These are phyloP conservation scores for Syncephalastrum racemosum DNA, from an alignment of 371 early-diverging fungal species.

Conservation along the genomic window DNA sequence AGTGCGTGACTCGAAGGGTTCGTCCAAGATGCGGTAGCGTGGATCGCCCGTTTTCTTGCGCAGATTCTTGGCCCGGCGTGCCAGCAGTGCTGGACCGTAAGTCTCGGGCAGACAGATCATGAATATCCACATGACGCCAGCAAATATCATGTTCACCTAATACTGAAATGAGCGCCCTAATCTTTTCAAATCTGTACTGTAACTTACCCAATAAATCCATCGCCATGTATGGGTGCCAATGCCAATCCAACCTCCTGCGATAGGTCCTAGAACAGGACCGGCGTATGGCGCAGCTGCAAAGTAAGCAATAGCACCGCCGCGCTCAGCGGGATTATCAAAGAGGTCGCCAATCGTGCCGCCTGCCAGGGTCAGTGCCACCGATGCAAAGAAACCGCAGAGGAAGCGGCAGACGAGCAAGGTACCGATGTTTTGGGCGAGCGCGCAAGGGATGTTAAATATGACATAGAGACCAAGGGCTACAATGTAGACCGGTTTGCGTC, in stretches of 20 bases:
- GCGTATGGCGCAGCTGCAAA: constrained; percentile 51
- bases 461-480: constrained; percentile 32
- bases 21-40: constrained; percentile 13
- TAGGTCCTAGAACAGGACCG: constrained; percentile 48
- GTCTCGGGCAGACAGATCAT: constrained; percentile 41
- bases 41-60: constrained; percentile 32
- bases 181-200: background rate
- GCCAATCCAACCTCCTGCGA: constrained; percentile 46
- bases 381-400: constrained; percentile 44
- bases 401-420: constrained; percentile 45
- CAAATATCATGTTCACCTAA: constrained; percentile 42
- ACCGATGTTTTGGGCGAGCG: constrained; percentile 37
- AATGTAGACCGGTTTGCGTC: constrained; percentile 39
- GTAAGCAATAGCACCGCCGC: constrained; percentile 46
- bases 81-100: constrained; percentile 38
- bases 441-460: constrained; percentile 46
- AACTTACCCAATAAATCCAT: constrained; percentile 49
- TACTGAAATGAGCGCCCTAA: background rate
- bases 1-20: constrained; percentile 14
- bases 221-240: constrained; percentile 42
- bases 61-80: constrained; percentile 27
- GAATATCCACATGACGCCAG: constrained; percentile 40
- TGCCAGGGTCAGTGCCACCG: constrained; percentile 35
- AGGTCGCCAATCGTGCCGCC: constrained; percentile 47
- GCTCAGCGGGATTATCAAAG: constrained; percentile 26